These are phyloP conservation scores for Fraxinus baroniana DNA, from an alignment of 305 asterid species.

Conservation along the genomic window DNA sequence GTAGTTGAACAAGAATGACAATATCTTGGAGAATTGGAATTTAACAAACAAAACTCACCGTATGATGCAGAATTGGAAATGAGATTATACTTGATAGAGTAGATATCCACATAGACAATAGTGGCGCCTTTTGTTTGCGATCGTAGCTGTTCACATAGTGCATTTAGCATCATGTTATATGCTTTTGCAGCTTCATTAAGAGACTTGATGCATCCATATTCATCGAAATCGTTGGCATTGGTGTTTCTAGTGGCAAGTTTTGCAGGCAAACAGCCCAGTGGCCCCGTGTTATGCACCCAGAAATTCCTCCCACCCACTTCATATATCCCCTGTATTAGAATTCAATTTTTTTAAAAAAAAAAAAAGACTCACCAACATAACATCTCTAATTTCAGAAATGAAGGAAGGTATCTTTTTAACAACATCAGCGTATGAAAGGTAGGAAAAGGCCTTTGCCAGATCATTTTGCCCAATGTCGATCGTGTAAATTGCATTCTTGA, in stretches of 20 bases:
- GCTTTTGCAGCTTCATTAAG: constrained; percentile 41
- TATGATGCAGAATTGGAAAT: constrained; percentile 33
- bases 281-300: constrained; percentile 58
- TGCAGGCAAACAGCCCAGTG: constrained; percentile 58
- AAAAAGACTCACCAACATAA: constrained; percentile 35
- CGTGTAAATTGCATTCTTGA: constrained; percentile 40
- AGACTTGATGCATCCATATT: constrained; percentile 39
- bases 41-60: constrained; percentile 33
- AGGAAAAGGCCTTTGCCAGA: constrained; percentile 31
- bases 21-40: neutral
- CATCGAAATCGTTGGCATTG: constrained; percentile 27
- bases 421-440: constrained; percentile 30
- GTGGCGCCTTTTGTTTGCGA: constrained; percentile 30
- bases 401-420: constrained; percentile 41
- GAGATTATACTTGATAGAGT: constrained; percentile 51
- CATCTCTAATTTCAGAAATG: constrained; percentile 47
- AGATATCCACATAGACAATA: constrained; percentile 50
- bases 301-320: constrained; percentile 41
- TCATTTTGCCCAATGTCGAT: constrained; percentile 65
- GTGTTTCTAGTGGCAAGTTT: constrained; percentile 30
- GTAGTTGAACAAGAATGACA: neutral
- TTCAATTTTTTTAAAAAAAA: neutral
- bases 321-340: constrained; percentile 30
- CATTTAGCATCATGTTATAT: constrained; percentile 35
- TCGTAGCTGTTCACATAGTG: constrained; percentile 38